Conservation (phyloP, 345 rosid genomes). For the Hibiscus trionum region DNA sequence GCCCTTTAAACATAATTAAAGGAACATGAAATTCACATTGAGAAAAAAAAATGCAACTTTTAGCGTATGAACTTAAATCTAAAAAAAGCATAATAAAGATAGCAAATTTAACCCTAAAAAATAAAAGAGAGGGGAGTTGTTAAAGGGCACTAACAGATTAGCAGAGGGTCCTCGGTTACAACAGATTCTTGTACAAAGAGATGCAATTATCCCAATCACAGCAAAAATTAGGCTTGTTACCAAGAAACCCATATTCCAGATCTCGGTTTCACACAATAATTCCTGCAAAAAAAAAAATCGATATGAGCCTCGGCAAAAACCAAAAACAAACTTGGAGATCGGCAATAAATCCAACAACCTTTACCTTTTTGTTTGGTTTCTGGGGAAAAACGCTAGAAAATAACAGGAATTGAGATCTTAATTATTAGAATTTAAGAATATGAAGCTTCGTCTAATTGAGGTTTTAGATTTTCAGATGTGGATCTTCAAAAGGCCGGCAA, state of each 20-base stretch:
- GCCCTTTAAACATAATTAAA: not conserved
- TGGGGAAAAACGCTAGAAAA: not conserved
- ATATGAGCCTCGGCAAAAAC: not conserved
- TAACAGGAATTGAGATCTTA: not conserved
- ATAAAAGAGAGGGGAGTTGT: not conserved
- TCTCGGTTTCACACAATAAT: slow-evolving; percentile 22
- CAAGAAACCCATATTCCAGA: slow-evolving; percentile 71
- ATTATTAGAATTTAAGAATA: not conserved
- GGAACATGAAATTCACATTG: not conserved
- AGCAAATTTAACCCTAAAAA: not conserved
- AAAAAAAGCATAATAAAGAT: not conserved
- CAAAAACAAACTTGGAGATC: not conserved
- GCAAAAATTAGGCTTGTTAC: slow-evolving; percentile 74
- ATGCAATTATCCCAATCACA: slow-evolving; percentile 71
- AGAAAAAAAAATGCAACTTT: not conserved
- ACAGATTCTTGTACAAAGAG: slow-evolving; percentile 81
- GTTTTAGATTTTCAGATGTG: not conserved
- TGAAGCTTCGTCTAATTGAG: not conserved
- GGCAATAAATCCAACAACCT: not conserved
- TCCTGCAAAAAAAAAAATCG: slow-evolving; percentile 12
- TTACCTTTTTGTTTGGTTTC: not conserved
- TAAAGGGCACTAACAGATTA: slow-evolving; percentile 51
- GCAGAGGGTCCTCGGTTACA: slow-evolving; percentile 90
- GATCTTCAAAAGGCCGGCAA: not conserved
- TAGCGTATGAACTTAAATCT: not conserved